A percentile compares a stretch with the other conserved stretches of the same genome.
Evolutionary conservation across 1,139 yeast genomes (phyloP).

Genomic region (Taphrina sp.): DNA sequence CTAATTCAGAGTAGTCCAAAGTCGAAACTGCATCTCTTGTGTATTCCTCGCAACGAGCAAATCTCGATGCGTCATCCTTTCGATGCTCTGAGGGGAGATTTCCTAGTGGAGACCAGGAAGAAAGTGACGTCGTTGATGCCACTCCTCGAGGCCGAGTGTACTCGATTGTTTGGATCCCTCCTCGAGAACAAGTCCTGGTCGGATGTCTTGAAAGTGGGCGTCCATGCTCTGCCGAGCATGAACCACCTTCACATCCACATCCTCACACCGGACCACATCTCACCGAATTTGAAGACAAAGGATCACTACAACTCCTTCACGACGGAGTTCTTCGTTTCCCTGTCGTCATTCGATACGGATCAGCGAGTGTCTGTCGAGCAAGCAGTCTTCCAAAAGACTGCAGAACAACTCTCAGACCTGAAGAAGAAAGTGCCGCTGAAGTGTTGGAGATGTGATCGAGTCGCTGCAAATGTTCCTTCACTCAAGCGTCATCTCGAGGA

Average conservation of each 20-base stretch:
- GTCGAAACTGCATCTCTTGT: slow-evolving; percentile 58
- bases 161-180: slow-evolving; percentile 48
- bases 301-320: slow-evolving; percentile 72
- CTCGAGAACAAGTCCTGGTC: slow-evolving; percentile 43
- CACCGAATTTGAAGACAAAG: slow-evolving; percentile 57
- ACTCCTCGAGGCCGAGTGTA: slow-evolving; percentile 47
- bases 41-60: slow-evolving; percentile 55
- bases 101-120: not conserved
- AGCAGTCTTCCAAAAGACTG: no score
- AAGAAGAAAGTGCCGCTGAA: no score
- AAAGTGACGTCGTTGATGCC: slow-evolving; percentile 42
- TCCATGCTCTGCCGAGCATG: slow-evolving; percentile 71
- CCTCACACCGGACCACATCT: slow-evolving; percentile 61
- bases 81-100: slow-evolving; percentile 48
- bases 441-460: slow-evolving; percentile 3
- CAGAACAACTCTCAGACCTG: no score
- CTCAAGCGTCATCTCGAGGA: not conserved
- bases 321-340: slow-evolving; percentile 61
- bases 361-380: no score
- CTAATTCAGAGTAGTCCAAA: slow-evolving; percentile 50
- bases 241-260: slow-evolving; percentile 70
- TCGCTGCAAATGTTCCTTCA: not conserved
- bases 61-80: slow-evolving; percentile 56
- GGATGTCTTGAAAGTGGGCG: slow-evolving; percentile 56
- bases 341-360: no score